Base-by-base conservation (phyloP, 768 basidiomycete species). In the Kondoa subrosea region DNA sequence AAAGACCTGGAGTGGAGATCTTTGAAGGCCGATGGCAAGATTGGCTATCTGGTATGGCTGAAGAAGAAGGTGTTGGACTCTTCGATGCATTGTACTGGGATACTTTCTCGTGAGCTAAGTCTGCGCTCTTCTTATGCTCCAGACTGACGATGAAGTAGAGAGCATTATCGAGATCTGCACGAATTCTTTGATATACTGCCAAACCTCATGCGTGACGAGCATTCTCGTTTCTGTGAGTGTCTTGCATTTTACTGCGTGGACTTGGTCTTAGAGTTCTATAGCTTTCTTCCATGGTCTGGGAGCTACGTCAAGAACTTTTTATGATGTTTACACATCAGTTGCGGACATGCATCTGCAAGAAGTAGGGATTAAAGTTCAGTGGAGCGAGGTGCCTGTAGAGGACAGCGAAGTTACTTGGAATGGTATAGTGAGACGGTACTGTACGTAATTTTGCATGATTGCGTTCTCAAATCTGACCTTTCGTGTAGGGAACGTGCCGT, bases 251-350 rank as follows among this genome's bases (percentile, higher is more conserved):
- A 8, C 40, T 21, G 21, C 40, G 40, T 50, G 12, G 8, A 50
- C 40, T 50, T 50, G 8, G 69, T 73, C 75, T 87, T 50, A 8
- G 12, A 50, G n/a, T 50, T 21, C 21, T 50, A 21, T 50, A 50
- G 40, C 90, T 69, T 99, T 97, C 78, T 99, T 97, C 82, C 90
- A 99, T 74, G 95, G 95, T 15, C 82, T 99, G 8, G 95, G 89
- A 17, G 93, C 92, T 32, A 96, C 91, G 4, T 91, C 89, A 87
- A 74, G 76, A 86, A 79, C 27, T 4, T 65, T 72, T 58, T 72
- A 95, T 76, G 90, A 95, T 73, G 88, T 96, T 4, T 93, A 89
- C 75, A 89, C 87, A 83, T 81, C 69, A 81, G 73, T 99, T 2
- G 82, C 89, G 0, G 90, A 91, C 69, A 77, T 92, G 40, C 90